Base-by-base conservation (phyloP, 257 asterid genomes). In the Fraxinus americana region DNA sequence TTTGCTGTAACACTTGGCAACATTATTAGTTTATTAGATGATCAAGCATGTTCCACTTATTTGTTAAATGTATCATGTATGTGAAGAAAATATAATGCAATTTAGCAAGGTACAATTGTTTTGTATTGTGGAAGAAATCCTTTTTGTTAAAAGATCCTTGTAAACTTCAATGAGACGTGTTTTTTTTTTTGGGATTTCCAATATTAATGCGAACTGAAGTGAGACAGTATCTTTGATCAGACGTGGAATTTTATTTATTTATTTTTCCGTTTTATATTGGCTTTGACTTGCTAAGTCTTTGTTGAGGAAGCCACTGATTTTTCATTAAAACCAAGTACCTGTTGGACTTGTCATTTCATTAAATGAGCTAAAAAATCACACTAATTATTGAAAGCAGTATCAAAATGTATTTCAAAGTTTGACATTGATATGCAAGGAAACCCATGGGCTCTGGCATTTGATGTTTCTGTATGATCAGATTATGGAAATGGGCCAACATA, bases 1-100 rank as follows among this genome's bases (percentile, higher is more conserved):
- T 12, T 82, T 79, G 67, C 67, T 75, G 12, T 17, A 21, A 63
- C 48, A 75, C 63, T 71, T 74, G 80, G 59, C 76, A 75, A 63
- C 66, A 35, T 65, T 35, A 36, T 63, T 74, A 17, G 73, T 68
- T 50, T 78, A 4, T 41, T 52, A 54, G 75, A 23, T 54, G 19
- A 74, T 77, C 74, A 75, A 71, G 43, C 45, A 45, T 61, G 54
- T 72, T 34, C 29, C 4, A 21, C 36, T 75, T 70, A 50, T 76
- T 38, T 77, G 48, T 35, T 59, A 63, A 9, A 21, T 45, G n/a
- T 17, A 7, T 48, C n/a, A 16, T 45, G n/a, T 17, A 7, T 48
- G 59, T 19, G 68, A 70, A 27, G 35, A 39, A 29, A 38, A 25
- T 17, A n/a, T 9, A 1, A n/a, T 70, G 74, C 21, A 27, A 13